Evolutionary conservation across 2,329 filamentous ascomycete genomes (phyloP), one percentile per base, ranked within the genome.

Genomic region (Hawksworthiomyces lignivorus): DNA sequence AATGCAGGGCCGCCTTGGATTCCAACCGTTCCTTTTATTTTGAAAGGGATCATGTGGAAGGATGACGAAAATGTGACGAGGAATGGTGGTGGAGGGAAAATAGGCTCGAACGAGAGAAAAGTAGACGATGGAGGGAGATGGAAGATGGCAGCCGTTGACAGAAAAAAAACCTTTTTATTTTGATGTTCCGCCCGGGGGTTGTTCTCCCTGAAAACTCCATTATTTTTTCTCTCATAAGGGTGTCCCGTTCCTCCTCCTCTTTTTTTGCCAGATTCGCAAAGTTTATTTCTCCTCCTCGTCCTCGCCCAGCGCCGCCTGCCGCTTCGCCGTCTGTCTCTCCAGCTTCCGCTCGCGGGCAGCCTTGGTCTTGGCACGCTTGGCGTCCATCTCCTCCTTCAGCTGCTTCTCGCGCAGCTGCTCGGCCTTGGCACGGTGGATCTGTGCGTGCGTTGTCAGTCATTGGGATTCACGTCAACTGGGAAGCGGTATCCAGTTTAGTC

Each of bases 341-440:
- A 82, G 73, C 83, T 92, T 92, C 78, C 92, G 84, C 84, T 97
- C 92, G 75, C 92, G 88, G 62, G 92, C 92, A 66, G 92, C 92
- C 89, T 96, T 97, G 82, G 88, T 97, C 88, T 95, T 96, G 70
- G 88, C 87, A 76, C 92, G 88, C 84, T 95, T 97, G 78, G 86
- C 87, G 69, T 97, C 92, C 92, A 98, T 98, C 79, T 97, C 89
- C 69, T 97, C 89, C 84, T 94, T 90, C 72, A 98, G 81, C 64
- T 82, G 73, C 73, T 82, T 82, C 84, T 97, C 92, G 72, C 92
- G 92, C 56, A 81, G 80, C 79, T 94, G 94, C 87, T 98, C 92
- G 62, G 92, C 92, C 87, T 98, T 98, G 76, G 92, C 92, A 74
- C 89, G 94, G 86, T 98, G 92, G 69, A 98, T 97, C 92, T 98